Conservation (phyloP, 73 alveolate species). For the Blepharisma japonicum region DNA sequence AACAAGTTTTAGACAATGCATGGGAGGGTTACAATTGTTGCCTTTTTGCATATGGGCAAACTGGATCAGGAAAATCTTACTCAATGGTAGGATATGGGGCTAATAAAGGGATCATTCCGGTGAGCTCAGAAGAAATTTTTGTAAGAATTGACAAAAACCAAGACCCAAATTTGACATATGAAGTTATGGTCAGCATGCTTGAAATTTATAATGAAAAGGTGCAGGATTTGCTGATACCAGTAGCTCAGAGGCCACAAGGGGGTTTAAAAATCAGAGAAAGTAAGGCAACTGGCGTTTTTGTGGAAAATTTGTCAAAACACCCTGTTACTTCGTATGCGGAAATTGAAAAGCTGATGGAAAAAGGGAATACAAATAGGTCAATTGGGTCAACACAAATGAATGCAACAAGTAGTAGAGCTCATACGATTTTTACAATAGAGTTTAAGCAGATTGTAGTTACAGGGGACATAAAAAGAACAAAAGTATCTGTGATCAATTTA, state of each 20-base stretch:
- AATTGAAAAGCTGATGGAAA: slow-evolving; percentile 93
- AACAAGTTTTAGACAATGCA: slow-evolving; percentile 71
- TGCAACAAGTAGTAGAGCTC: slow-evolving; percentile 74
- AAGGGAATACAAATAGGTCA: slow-evolving; percentile 92
- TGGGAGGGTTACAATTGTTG: slow-evolving; percentile 98
- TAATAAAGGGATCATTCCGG: slow-evolving; percentile 97
- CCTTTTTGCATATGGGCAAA: slow-evolving; percentile 95
- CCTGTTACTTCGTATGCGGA: slow-evolving; percentile 94
- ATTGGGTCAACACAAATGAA: slow-evolving; percentile 97
- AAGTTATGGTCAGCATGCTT: slow-evolving; percentile 80
- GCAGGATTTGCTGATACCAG: slow-evolving; percentile 79
- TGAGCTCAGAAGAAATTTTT: slow-evolving; percentile 96
- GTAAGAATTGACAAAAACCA: slow-evolving; percentile 79
- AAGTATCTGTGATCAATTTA: slow-evolving; percentile 87
- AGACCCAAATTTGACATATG: slow-evolving; percentile 71
- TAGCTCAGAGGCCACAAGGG: slow-evolving; percentile 74
- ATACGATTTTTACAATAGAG: slow-evolving; percentile 92
- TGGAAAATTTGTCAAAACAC: slow-evolving; percentile 89
- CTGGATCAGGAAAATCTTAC: slow-evolving; percentile 90
- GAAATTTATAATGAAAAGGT: slow-evolving; percentile 93
- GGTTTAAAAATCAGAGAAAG: slow-evolving; percentile 97
- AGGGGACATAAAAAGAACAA: slow-evolving; percentile 74
- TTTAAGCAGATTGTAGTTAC: slow-evolving; percentile 79
- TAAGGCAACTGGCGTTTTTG: slow-evolving; percentile 91
- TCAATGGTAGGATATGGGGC: slow-evolving; percentile 94